Evolutionary conservation across 2,329 filamentous ascomycete species (phyloP), one percentile per base, ranked within the genome.

Genomic region (Colletotrichum cordylinicola): DNA sequence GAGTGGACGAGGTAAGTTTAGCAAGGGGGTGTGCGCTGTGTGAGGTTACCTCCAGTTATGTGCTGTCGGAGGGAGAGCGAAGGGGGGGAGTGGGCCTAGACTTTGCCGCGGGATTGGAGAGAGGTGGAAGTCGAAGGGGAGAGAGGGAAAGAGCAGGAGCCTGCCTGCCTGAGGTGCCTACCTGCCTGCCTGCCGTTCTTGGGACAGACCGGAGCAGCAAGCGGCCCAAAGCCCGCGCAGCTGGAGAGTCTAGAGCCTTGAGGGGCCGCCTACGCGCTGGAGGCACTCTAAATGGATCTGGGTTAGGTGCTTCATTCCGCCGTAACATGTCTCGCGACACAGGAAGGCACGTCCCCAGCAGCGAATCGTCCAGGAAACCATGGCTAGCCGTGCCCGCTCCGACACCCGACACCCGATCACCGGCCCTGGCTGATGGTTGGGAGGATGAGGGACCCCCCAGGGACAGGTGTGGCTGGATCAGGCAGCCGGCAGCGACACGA

Each of bases 351-450:
- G 35, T 27, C 37, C 37, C 64, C 43, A 52, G 24, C 37, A 61
- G 70, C 29, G 35, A 64, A 75, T 75, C 64, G 74, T 52, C 74
- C 2, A 69, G 74, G 74, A 74, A 75, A 75, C 74, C 74, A 75
- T 64, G 69, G 13, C 58, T 27, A 52, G 15, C 67, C 29, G 66
- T 39, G 39, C 35, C 65, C 61, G 62, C 70, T 70, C 73, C 73
- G 73, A 75, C 64, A 75, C 73, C 70, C 73, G 73, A 75, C 73
- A 68, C 70, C 73, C 74, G 74, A 74, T 62, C 29, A 73, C 35
- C 64, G 73, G 74, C 58, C 71, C 67, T 74, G 66, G 55, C 72
- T 62, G 65, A 67, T 67, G 39, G 43, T 31, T 72, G 62, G 62
- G 68, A 62, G 72, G 29, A 33, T 29, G n/a, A 58, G 48, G 65